Evolutionary conservation across 495 filamentous ascomycete species (phyloP), one percentile per base, ranked within the genome.

Genomic region (Cudoniella acicularis): DNA sequence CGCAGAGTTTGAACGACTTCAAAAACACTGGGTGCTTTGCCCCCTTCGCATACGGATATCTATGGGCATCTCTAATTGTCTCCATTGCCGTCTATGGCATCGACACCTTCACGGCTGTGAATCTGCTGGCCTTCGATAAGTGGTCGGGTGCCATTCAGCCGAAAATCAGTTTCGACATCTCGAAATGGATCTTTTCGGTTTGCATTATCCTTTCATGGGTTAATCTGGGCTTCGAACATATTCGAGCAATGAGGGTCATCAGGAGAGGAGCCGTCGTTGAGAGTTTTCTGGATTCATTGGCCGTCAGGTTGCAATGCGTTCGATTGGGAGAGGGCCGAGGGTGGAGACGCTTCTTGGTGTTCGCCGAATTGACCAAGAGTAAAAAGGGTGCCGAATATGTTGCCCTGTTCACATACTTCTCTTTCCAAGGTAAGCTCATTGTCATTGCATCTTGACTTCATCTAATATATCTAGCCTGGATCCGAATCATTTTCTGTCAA

Each of bases 351-450:
- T 98, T 97, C 68, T 75, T 97, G 17, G 92, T 98, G 47, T 98
- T 96, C 67, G 84, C 92, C 4, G 89, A 91, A 62, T 75, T 98
- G 72, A 96, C 94, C 1, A 92, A 93, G 69, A 90, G 87, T 71
- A 91, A 88, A 69, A 93, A 96, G 69, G 91, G 91, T 10, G 83
- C 85, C 25, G 93, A 97, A 69, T 96, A 96, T 69, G 78, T 96
- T 42, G 94, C 92, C 10, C 79, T 98, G 1, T 96, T 96, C 67
- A 87, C 90, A 26, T 96, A 96, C 67, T 98, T 97, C 72, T 87
- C 88, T 17, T 97, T 97, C 69, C 87, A 97, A 75, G 86, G 90
- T 90, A 70, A 74, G 83, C 70, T 23, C 16, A 24, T 3, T 26
- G 20, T 8, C 17, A 24, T 47, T n/a, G n/a, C 21, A 8, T 26